Conservation (phyloP, 176 grass and related monocot species). For the Olyra latifolia region DNA sequence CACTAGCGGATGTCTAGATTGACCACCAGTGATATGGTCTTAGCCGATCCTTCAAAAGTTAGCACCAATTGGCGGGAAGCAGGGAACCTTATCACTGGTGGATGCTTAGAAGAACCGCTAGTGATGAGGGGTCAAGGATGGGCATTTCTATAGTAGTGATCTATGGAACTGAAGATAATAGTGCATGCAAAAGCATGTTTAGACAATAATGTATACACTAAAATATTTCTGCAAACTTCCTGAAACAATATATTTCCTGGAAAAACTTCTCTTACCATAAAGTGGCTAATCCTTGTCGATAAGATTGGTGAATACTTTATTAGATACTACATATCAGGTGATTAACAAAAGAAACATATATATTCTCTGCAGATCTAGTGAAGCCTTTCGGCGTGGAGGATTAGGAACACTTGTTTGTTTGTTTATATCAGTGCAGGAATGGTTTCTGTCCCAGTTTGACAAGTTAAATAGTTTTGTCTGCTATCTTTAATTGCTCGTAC, state of each 20-base stretch:
- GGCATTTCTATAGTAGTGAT: too few species aligned
- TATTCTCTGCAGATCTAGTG: not conserved
- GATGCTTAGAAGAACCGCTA: too few species aligned
- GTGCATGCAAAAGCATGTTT: not conserved
- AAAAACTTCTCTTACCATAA: too few species aligned
- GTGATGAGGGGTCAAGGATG: too few species aligned
- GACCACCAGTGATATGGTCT: too few species aligned
- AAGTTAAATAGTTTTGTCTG: not conserved
- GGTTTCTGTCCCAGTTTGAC: constrained; percentile 13
- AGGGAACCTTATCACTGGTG: too few species aligned
- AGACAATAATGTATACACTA: too few species aligned
- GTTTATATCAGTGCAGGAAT: not conserved
- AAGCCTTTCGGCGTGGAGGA: constrained; percentile 11
- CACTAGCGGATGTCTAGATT: too few species aligned
- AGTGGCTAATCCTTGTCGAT: not conserved
- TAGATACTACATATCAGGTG: constrained; percentile 1
- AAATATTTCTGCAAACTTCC: not conserved
- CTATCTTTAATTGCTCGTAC: not conserved
- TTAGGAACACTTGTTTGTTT: not conserved
- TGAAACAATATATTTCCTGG: not conserved
- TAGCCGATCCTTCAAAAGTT: too few species aligned
- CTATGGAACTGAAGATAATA: too few species aligned
- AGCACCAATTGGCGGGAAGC: too few species aligned
- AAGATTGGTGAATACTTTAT: constrained; percentile 25
- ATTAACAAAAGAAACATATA: not conserved